Base-by-base conservation (phyloP, 768 basidiomycete species). In the Amanita muscaria region DNA sequence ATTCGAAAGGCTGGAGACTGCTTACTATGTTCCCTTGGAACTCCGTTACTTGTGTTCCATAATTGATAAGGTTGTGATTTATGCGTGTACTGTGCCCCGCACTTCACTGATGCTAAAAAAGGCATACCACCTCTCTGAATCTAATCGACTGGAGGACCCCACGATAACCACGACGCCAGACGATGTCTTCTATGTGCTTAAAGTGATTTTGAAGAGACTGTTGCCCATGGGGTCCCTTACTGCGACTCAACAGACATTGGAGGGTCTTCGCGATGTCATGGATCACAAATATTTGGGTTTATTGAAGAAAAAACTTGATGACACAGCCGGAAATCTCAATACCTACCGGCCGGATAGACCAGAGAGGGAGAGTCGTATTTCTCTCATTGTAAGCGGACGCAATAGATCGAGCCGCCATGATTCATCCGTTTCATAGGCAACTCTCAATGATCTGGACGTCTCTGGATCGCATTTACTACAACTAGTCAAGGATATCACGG, bases 151-250 rank as follows among this genome's bases (percentile, higher is more conserved):
- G 2, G 74, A 83, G 46, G 65, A 54, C 31, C 88, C 75, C 40
- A 67, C 73, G 9, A 76, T 70, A 1, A 87, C 84, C 0, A 90
- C 88, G 0, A 80, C 79, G 0, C 88, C 89, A 0, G 96, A 99
- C 60, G 96, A 98, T 53, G 86, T 84, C 2, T 99, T 98, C 65
- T 99, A 96, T 64, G 83, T 99, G 46, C 69, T 98, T 48, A 97
- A 96, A 61, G 72, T 80, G 5, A 82, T 93, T 2, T 69, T 92
- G 4, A 69, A 77, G 15, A 77, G 96, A 9, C 64, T 91, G 24
- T 58, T 96, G 14, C 83, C 87, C 0, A 84, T 86, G 0, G 90
- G 89, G 0, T 83, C 83, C 2, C 50, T 79, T 3, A 56, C 60
- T 4, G 76, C 73, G 2, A 69, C 89, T 2, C 68, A 76, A 47